phyloP scores from a whole-genome alignment of 2,329 filamentous ascomycete species.

The Colletotrichum paranaense region DNA sequence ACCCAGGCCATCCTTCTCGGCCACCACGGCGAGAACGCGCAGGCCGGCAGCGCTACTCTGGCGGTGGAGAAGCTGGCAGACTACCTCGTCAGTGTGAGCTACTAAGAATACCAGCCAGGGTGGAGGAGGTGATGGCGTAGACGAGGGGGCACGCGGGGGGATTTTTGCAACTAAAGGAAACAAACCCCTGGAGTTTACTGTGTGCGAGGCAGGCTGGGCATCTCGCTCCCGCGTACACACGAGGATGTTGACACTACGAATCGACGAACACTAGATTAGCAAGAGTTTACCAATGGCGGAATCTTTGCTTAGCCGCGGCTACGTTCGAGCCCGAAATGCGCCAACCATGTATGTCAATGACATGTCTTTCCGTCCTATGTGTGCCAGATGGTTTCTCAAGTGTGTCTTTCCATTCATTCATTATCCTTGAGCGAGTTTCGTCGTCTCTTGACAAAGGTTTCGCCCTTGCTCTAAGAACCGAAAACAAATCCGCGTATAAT shows the following conservation, averaged over 20 bases:
- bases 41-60: constrained; percentile 80
- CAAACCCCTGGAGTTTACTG: constrained; percentile 14
- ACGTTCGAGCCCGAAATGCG: constrained; percentile 1
- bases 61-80: constrained; percentile 87
- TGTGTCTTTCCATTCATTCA: constrained; percentile 23
- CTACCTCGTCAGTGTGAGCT: constrained; percentile 83
- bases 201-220: constrained; percentile 35
- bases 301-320: constrained; percentile 28
- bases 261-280: constrained; percentile 36
- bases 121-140: constrained; percentile 18
- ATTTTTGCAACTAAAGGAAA: background rate
- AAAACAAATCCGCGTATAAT: background rate
- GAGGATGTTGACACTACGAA: constrained; percentile 36
- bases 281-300: constrained; percentile 34
- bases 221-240: constrained; percentile 31
- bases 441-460: background rate
- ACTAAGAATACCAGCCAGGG: constrained; percentile 65
- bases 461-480: background rate
- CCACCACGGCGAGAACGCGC: constrained; percentile 81
- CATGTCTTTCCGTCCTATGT: background rate
- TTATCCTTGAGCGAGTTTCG: background rate
- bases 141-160: background rate
- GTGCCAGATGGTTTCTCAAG: background rate
- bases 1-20: constrained; percentile 88
- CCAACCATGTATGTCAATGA: background rate